Conservation (phyloP, 2,329 filamentous ascomycete genomes). For the Cryphonectria naterciae region DNA sequence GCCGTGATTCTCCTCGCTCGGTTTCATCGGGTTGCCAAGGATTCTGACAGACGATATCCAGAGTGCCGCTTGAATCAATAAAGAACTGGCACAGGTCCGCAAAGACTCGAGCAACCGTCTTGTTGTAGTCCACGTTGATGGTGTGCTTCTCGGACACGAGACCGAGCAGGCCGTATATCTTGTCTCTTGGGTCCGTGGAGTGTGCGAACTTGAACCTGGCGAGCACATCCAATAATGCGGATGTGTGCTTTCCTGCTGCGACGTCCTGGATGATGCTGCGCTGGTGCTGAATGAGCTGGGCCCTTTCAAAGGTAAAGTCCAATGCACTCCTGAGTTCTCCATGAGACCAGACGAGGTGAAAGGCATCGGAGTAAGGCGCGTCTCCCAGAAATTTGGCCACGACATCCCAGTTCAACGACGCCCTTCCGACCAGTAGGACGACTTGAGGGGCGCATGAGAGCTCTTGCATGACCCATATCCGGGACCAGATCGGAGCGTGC, state of each 20-base stretch:
- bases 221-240: constrained; percentile 29
- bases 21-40: constrained; percentile 19
- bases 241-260: not conserved
- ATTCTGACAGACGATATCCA: constrained; percentile 32
- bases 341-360: constrained; percentile 20
- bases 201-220: constrained; percentile 25
- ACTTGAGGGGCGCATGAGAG: constrained; percentile 27
- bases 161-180: constrained; percentile 30
- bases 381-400: constrained; percentile 24
- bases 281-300: constrained; percentile 23
- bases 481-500: constrained; percentile 12
- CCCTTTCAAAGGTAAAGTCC: not conserved
- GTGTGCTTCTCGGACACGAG: constrained; percentile 5
- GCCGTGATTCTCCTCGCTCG: not conserved
- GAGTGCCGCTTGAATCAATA: constrained; percentile 24
- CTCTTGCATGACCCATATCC: constrained; percentile 32
- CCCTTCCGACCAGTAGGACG: constrained; percentile 8
- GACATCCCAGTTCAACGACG: constrained; percentile 25
- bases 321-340: not conserved
- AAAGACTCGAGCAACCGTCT: constrained; percentile 21
- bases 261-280: constrained; percentile 11
- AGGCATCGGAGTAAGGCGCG: constrained; percentile 22
- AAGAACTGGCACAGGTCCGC: constrained; percentile 12
- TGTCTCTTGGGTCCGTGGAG: constrained; percentile 29
- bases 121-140: constrained; percentile 30